Evolutionary conservation across 352 stramenopile genomes (phyloP), one percentile per base, ranked within the genome.

Genomic region (Bremia lactucae): DNA sequence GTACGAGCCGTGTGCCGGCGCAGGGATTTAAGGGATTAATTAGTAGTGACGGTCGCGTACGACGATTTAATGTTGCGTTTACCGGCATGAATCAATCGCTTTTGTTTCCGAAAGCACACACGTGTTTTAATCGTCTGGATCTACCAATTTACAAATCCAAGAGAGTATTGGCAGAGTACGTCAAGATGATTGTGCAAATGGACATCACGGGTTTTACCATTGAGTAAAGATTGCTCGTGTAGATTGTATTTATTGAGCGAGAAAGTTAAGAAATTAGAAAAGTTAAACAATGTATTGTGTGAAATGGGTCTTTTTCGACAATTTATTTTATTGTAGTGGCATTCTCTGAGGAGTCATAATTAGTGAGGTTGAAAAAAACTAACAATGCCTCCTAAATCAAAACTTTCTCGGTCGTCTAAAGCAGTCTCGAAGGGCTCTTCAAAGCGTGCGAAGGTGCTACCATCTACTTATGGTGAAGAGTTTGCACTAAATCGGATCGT

Each of bases 151-250:
- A 90, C 47, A 64, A 69, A 26, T 74, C 60, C 13, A 77, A 85
- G 38, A 62, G 77, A 11, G 50, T 79, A n/a, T 66, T 89, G 52
- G 50, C 59, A 13, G 69, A 85, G 45, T 87, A 89, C 49, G 36
- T 87, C 26, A 80, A 73, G 31, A 46, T 86, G 44, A 96, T 97
- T 20, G 97, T 99, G 31, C 90, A 96, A 46, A 98, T 98, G 92
- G 92, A 97, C 52, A 85, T 95, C 47, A 97, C 92, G 6, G 92
- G 95, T 22, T 98, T 98, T 61, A 87, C 72, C 16, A 84, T 85
- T 49, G 77, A 89, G 56, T 87, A 69, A 64, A n/a, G 16, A 18
- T 51, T 43, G 37, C 28, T 41, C 46, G 34, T 31, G 20, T 0
- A 26, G 29, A 52, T n/a, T n/a, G 28, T 59, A 62, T 62, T 62